Conservation (phyloP, 2,329 filamentous ascomycete genomes). For the Colletotrichum spinosum region DNA sequence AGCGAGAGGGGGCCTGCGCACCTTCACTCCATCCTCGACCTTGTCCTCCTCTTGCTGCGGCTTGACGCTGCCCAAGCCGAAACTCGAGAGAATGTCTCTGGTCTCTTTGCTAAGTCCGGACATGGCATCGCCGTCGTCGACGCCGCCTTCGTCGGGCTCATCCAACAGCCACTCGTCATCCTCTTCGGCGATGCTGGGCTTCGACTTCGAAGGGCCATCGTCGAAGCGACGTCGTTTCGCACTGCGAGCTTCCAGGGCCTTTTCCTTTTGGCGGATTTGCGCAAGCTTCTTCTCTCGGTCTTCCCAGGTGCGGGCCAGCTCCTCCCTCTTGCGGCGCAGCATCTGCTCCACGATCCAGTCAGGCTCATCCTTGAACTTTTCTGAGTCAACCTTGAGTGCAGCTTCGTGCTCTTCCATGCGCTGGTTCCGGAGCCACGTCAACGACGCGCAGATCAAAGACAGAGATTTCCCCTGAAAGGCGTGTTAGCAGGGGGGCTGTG, state of each 20-base stretch:
- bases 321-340: constrained; percentile 73
- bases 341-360: constrained; percentile 88
- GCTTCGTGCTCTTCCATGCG: constrained; percentile 72
- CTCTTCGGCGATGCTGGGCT: constrained; percentile 48
- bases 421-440: constrained; percentile 91
- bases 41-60: constrained; percentile 57
- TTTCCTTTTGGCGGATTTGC: constrained; percentile 72
- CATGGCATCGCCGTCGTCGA: constrained; percentile 51
- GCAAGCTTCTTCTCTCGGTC: constrained; percentile 80
- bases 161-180: constrained; percentile 81
- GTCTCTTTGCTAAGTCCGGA: constrained; percentile 79
- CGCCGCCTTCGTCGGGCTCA: constrained; percentile 68
- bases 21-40: constrained; percentile 76
- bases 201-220: constrained; percentile 40
- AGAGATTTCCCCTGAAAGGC: constrained; percentile 81
- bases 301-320: constrained; percentile 74
- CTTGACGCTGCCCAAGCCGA: constrained; percentile 59
- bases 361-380: constrained; percentile 74
- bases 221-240: constrained; percentile 61
- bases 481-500: constrained; percentile 28
- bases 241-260: constrained; percentile 64
- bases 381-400: constrained; percentile 57
- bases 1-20: constrained; percentile 44
- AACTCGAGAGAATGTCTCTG: constrained; percentile 76
- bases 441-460: constrained; percentile 87